A percentile compares a stretch with the other conserved stretches of the same genome.
Evolutionary conservation across 139 green algal genomes (phyloP).

Genomic region (Spirogloea muscicola): DNA sequence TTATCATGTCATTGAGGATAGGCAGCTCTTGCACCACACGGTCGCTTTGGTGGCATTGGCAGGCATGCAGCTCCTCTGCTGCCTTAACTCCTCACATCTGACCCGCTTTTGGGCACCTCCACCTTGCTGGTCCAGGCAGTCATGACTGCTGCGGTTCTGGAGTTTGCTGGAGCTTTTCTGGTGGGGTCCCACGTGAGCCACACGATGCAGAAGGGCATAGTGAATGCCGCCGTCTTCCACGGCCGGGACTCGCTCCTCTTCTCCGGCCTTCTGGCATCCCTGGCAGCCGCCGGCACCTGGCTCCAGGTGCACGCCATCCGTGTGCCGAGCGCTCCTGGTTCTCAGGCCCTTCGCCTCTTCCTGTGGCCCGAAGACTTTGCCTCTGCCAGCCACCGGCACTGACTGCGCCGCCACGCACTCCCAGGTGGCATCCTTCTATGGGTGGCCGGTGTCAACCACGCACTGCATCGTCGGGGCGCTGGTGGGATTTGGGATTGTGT

Average conservation of each 20-base stretch:
- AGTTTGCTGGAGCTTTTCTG: conserved; percentile 39
- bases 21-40: too few species aligned
- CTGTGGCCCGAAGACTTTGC: too few species aligned
- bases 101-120: too few species aligned
- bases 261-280: conserved; percentile 24
- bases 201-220: conserved; percentile 41
- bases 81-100: too few species aligned
- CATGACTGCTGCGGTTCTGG: conserved; percentile 31
- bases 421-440: conserved; percentile 33
- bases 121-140: too few species aligned
- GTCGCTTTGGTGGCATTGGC: too few species aligned
- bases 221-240: conserved; percentile 4
- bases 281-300: conserved; percentile 23
- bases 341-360: not conserved
- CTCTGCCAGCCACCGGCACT: too few species aligned
- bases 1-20: too few species aligned
- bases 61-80: too few species aligned
- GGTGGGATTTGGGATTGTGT: conserved; percentile 35
- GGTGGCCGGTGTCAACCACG: conserved; percentile 38
- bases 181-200: conserved; percentile 37
- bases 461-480: conserved; percentile 42
- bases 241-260: conserved; percentile 11
- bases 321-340: too few species aligned
- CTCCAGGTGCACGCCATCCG: too few species aligned
- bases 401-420: too few species aligned